Evolutionary conservation across 257 asterid genomes (phyloP), one percentile per base, ranked within the genome.

Genomic region (Haberlea rhodopensis): DNA sequence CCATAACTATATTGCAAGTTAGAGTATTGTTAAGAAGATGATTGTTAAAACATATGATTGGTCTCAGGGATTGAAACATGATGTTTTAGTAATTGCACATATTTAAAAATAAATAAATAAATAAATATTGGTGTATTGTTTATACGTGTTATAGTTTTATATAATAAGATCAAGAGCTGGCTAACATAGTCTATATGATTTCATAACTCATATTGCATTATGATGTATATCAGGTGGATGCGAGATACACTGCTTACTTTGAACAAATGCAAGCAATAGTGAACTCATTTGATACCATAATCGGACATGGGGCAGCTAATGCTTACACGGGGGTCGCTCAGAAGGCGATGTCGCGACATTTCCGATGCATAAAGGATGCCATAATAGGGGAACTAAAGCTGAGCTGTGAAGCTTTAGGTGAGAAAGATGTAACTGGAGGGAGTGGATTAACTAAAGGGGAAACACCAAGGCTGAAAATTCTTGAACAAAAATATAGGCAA

Each of bases 341-440:
- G 63, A 76, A 79, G 79, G 97, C 96, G 9, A 90, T 90, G 95
- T 90, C 97, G 2, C 57, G 85, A 61, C 95, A 90, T 64, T 90
- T 90, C 68, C 67, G 92, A 60, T 81, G 90, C 76, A 76, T 82
- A 67, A 90, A 87, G 72, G 97, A 90, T 16, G 86, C 92, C 7
- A 81, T 90, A 27, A 10, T 54, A 19, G 75, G 69, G 2, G 90
- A 90, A 73, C 34, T 90, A 69, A 85, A 54, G 84, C 68, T 65
- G 32, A 71, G 82, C 1, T 87, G 91, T 24, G 88, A 82, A 56
- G 73, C 73, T 1, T 82, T 90, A 0, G 97, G 97, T 0, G 96
- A 85, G 62, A 87, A 80, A 63, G 90, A 85, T 4, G 79, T 57
- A 3, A 55, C 57, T 0, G 72, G 61, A 0, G 73, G 73, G 0